Conservation (phyloP, 2,329 filamentous ascomycete species). For the Monosporascus sp. region DNA sequence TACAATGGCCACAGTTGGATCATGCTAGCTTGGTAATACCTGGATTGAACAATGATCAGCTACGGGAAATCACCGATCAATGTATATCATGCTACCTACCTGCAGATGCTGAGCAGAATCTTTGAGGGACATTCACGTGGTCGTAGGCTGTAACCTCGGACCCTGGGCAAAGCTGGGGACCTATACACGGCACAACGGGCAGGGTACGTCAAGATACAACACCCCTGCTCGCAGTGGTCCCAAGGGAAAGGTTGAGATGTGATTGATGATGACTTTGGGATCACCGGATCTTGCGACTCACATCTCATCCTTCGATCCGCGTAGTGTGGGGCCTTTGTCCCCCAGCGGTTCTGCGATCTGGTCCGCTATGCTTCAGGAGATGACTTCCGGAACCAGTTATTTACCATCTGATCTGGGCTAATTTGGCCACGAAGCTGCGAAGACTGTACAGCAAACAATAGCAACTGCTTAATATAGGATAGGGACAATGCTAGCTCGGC, state of each 20-base stretch:
- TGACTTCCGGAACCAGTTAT: neutral
- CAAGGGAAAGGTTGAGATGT: slow-evolving; percentile 1
- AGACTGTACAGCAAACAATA: neutral
- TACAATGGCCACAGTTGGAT: neutral
- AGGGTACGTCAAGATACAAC: neutral
- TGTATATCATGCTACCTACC: neutral
- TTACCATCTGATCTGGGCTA: neutral
- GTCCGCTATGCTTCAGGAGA: neutral
- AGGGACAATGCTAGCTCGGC: neutral
- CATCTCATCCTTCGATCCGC: neutral
- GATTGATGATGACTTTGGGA: neutral
- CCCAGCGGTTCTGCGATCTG: neutral
- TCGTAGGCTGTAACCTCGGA: neutral
- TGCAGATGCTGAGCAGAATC: neutral
- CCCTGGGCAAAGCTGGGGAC: neutral
- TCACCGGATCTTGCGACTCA: neutral
- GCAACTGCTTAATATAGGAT: neutral
- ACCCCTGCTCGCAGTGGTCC: neutral
- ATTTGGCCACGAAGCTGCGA: neutral
- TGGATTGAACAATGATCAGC: neutral
- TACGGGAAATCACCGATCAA: neutral
- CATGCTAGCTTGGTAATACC: neutral
- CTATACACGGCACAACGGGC: neutral
- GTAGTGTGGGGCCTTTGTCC: neutral
- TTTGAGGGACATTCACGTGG: neutral